Base-by-base conservation (phyloP, 2,329 filamentous ascomycete genomes). In the Diaporthe humulicola region DNA sequence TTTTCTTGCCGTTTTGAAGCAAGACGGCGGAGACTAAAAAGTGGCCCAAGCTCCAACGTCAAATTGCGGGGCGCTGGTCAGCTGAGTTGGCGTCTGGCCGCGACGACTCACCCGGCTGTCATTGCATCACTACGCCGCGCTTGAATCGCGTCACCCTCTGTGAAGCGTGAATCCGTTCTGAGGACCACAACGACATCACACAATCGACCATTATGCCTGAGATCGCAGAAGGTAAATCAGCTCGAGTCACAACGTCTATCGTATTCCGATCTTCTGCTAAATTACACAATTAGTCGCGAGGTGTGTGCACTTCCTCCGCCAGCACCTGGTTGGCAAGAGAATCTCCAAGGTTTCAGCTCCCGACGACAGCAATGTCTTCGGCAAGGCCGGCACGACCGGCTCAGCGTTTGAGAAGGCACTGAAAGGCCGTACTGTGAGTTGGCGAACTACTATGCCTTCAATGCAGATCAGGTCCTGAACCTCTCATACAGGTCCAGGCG, bases 321-420 rank as follows among this genome's bases (percentile, higher is more conserved):
- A 93, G 77, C 91, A 95, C 83, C 89, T 98, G n/a, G 93, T 97
- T 38, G 95, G 95, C 73, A 97, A 95, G 85, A 94, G 89, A 14
- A 92, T 99, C 76, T 86, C 88, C 61, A 90, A 89, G 54, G 93
- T 94, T 72, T 87, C 89, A 33, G 93, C 94, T 17, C 89, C 93
- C 76, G 93, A 98, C 79, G 96, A 99, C 85, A 86, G 87, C 79
- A 96, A 94, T 81, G 90, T 99, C 8, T 99, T 96, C 83, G 95
- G 96, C 78, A 98, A 98, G 84, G 95, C 92, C 28, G 95, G 96
- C 40, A 97, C 94, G 0, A 94, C 90, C 25, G 94, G 93, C 0
- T 83, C 90, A 0, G 93, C 93, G 40, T 95, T 99, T 77, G 88
- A 94, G 78, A 89, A 90, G 72, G 92, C 93, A 1, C 87, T 98